phyloP scores from a whole-genome alignment of 2,329 filamentous ascomycete species.

The Pezicula neosporulosa region DNA sequence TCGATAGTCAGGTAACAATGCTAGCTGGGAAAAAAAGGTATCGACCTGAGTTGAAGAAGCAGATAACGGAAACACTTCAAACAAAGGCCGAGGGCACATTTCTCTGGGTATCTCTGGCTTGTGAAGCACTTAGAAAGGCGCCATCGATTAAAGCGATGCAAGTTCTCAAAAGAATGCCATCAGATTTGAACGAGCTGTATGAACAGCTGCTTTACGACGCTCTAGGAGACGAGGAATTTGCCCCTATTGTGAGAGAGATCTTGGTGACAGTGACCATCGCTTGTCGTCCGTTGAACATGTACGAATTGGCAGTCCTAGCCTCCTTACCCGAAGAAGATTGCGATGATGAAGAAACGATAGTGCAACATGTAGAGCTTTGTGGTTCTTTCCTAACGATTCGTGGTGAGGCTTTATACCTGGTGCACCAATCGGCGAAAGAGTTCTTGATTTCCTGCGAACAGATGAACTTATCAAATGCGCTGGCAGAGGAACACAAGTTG shows the following conservation, averaged over 20 bases:
- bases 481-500: not conserved
- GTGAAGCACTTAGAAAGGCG: slow-evolving; percentile 7
- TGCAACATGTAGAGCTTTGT: not conserved
- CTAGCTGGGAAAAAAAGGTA: slow-evolving; percentile 8
- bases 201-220: slow-evolving; percentile 18
- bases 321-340: not conserved
- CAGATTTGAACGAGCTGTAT: slow-evolving; percentile 11
- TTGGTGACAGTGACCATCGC: not conserved
- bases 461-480: not conserved
- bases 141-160: not conserved
- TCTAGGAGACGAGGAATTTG: slow-evolving; percentile 5
- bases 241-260: not conserved
- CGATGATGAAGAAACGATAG: not conserved
- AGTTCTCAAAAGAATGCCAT: not conserved
- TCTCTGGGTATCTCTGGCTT: slow-evolving; percentile 20
- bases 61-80: slow-evolving; percentile 1
- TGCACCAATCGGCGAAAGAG: slow-evolving; percentile 4
- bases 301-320: not conserved
- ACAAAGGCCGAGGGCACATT: slow-evolving; percentile 23
- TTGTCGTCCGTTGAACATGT: not conserved
- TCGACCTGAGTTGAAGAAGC: not conserved
- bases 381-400: slow-evolving; percentile 1
- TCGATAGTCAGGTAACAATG: slow-evolving; percentile 11
- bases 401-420: not conserved
- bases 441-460: not conserved